These are phyloP conservation scores for Rhipidocladum racemiflorum DNA, from an alignment of 176 grass and related monocot genomes.

Conservation along the genomic window DNA sequence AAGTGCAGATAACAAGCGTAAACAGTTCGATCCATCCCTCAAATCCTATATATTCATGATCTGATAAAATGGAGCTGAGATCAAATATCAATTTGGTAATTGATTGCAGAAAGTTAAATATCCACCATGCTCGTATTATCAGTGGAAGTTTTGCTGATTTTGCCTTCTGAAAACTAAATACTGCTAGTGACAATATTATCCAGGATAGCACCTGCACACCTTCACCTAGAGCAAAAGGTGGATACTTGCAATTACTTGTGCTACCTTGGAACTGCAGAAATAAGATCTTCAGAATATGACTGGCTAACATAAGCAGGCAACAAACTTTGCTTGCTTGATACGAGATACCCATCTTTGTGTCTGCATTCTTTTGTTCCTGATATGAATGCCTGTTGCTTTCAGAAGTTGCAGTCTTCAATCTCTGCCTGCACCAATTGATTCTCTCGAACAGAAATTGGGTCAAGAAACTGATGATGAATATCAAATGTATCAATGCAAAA, in stretches of 20 bases:
- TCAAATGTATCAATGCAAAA: constrained; percentile 54
- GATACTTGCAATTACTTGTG: constrained; percentile 46
- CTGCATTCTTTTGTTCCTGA: constrained; percentile 37
- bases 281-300: constrained; percentile 45
- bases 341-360: constrained; percentile 38
- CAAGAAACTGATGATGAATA: constrained; percentile 51
- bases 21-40: constrained; percentile 52
- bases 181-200: constrained; percentile 54
- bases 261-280: constrained; percentile 41
- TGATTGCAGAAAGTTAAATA: constrained; percentile 73
- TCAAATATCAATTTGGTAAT: constrained; percentile 51
- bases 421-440: constrained; percentile 45
- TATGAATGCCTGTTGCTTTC: constrained; percentile 33
- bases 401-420: constrained; percentile 20
- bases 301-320: constrained; percentile 64
- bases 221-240: constrained; percentile 51
- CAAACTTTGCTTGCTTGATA: constrained; percentile 71
- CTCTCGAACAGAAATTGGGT: constrained; percentile 53
- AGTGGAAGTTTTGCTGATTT: constrained; percentile 58
- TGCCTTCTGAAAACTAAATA: constrained; percentile 57
- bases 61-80: constrained; percentile 47
- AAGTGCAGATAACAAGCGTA: constrained; percentile 44
- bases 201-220: constrained; percentile 66
- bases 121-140: constrained; percentile 74
- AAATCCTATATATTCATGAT: constrained; percentile 37